These are phyloP conservation scores for Apophysomyces sp. DNA, from an alignment of 371 early-diverging fungal species.

Conservation along the genomic window DNA sequence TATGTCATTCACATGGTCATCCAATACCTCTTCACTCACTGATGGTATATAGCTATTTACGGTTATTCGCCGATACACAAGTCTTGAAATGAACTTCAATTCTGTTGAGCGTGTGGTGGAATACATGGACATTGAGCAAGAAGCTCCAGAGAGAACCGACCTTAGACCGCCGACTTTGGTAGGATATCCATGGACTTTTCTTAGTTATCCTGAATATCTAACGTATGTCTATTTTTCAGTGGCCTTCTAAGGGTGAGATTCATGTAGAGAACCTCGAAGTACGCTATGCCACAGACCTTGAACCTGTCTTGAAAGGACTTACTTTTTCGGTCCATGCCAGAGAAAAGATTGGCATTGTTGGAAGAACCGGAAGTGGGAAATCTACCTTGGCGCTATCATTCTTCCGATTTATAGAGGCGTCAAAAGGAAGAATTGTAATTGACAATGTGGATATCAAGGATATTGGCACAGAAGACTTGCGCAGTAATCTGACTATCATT, in stretches of 20 bases:
- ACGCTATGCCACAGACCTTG: conserved; percentile 60
- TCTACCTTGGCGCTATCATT: conserved; percentile 71
- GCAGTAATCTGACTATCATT: conserved; percentile 71
- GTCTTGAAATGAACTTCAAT: conserved; percentile 74
- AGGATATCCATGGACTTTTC: not conserved
- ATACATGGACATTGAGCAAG: conserved; percentile 65
- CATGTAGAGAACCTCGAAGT: conserved; percentile 57
- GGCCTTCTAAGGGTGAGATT: conserved; percentile 68
- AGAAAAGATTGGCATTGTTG: conserved; percentile 67
- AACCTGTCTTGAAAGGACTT: conserved; percentile 60
- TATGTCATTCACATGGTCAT: too few relatives aligned
- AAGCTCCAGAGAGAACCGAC: conserved; percentile 50
- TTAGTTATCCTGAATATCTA: not conserved
- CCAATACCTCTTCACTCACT: too few relatives aligned
- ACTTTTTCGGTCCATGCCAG: conserved; percentile 48
- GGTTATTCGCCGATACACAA: conserved; percentile 59
- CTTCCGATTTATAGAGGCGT: conserved; percentile 75
- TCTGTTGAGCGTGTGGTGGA: conserved; percentile 76
- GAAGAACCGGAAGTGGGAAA: conserved; percentile 80
- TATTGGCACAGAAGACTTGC: conserved; percentile 70
- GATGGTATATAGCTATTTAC: conserved; percentile 32
- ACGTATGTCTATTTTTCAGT: conserved; percentile 19
- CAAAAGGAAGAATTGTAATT: conserved; percentile 65
- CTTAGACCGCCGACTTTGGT: conserved; percentile 44
- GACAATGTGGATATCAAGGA: conserved; percentile 75